Conservation (phyloP, 2,329 filamentous ascomycete genomes). For the Fusarium sp. region DNA sequence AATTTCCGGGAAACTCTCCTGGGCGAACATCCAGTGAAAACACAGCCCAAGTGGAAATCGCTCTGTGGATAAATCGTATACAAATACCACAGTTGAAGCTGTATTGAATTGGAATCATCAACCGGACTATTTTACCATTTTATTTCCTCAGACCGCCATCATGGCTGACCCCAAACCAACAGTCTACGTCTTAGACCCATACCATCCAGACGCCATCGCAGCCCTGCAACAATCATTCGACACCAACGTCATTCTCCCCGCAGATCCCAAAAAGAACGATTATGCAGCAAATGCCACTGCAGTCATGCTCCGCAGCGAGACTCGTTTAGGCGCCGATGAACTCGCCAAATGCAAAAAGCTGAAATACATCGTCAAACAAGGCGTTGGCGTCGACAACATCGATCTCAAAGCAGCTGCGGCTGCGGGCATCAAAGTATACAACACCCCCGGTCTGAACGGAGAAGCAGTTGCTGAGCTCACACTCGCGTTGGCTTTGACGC, state of each 20-base stretch:
- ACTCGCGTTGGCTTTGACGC: background rate
- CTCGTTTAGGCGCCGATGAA: background rate
- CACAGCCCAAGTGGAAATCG: rapidly evolving
- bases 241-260: background rate
- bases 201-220: background rate
- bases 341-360: rapidly evolving
- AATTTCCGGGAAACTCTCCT: rapidly evolving
- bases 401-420: background rate
- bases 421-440: background rate
- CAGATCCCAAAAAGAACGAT: rapidly evolving
- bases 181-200: background rate
- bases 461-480: background rate
- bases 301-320: background rate
- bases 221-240: rapidly evolving
- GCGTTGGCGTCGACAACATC: background rate
- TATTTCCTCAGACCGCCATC: background rate
- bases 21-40: no score
- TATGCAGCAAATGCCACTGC: background rate
- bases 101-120: no score
- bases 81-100: no score
- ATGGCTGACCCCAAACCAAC: background rate
- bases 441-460: background rate
- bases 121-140: no score
- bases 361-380: background rate
- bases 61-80: background rate